Conservation (phyloP, 768 basidiomycete genomes). For the Collybia sordida region DNA sequence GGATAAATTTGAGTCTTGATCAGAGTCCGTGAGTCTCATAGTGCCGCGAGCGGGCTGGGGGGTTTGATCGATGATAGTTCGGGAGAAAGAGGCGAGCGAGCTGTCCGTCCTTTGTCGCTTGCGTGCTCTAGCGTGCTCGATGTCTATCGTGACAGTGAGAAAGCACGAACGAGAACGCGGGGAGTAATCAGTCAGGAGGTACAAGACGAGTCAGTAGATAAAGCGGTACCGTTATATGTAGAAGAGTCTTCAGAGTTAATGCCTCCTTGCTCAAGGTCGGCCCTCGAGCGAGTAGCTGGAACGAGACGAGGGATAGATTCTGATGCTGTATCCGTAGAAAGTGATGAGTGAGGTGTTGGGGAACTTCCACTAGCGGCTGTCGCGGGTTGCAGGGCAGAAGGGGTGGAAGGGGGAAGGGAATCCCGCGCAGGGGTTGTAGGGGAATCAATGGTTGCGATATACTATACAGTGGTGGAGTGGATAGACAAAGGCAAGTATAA, state of each 20-base stretch:
- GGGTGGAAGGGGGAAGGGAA: constrained; percentile 40
- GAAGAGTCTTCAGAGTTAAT: constrained; percentile 24
- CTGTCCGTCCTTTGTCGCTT: constrained; percentile 70
- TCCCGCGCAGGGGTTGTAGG: constrained; percentile 60
- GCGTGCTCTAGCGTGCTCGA: constrained; percentile 56
- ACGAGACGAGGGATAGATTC: constrained; percentile 46
- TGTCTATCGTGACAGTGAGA: constrained; percentile 33
- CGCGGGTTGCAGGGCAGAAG: constrained; percentile 49
- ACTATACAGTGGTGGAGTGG: constrained; percentile 8
- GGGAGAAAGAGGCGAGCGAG: constrained; percentile 28
- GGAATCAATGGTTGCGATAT: constrained; percentile 65
- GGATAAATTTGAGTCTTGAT: constrained; percentile 45
- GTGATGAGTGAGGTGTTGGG: constrained; percentile 12
- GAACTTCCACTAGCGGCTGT: constrained; percentile 19
- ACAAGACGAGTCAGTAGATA: constrained; percentile 5
- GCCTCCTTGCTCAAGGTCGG: constrained; percentile 57
- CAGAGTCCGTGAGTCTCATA: constrained; percentile 55
- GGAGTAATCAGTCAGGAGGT: constrained; percentile 14
- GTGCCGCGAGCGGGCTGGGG: constrained; percentile 25
- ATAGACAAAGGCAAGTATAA: constrained; percentile 7
- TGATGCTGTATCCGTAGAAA: constrained; percentile 18
- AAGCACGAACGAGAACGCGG: constrained; percentile 3
- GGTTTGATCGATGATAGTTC: constrained; percentile 31
- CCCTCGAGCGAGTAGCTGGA: constrained; percentile 63
- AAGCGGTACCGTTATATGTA: constrained; percentile 34